Evolutionary conservation across 352 stramenopile genomes (phyloP).

Genomic region (Pythium myriotylum): DNA sequence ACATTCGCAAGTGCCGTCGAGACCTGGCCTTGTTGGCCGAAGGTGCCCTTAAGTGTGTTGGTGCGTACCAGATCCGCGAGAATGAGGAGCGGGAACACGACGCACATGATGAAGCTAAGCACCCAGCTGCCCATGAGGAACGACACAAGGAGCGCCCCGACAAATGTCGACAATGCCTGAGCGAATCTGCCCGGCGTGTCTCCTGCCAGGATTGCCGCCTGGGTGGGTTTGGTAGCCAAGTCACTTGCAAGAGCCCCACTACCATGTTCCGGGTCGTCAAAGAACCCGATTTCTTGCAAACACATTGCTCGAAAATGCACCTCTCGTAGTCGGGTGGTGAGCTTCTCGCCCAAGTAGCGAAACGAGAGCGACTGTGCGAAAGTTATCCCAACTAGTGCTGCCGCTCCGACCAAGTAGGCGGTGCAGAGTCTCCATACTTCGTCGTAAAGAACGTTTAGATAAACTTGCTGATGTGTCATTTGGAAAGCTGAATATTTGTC

Average conservation of each 20-base stretch:
- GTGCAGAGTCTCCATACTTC: constrained; percentile 31
- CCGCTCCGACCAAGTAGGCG: constrained; percentile 38
- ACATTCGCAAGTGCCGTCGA: constrained; percentile 16
- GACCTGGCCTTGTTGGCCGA: not conserved
- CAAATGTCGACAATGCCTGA: constrained; percentile 52
- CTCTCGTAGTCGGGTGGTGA: constrained; percentile 46
- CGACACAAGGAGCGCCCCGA: constrained; percentile 58
- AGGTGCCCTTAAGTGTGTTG: constrained; percentile 23
- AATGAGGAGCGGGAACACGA: constrained; percentile 63
- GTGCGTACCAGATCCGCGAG: constrained; percentile 39
- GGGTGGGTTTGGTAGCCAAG: constrained; percentile 51
- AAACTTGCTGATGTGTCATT: constrained; percentile 18
- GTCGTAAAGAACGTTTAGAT: constrained; percentile 42
- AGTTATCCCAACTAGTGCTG: constrained; percentile 33
- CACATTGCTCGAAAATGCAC: constrained; percentile 47
- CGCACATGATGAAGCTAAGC: constrained; percentile 67
- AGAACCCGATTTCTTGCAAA: constrained; percentile 62
- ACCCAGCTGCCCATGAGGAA: constrained; percentile 70
- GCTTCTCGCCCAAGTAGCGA: constrained; percentile 54
- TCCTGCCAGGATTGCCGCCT: constrained; percentile 50
- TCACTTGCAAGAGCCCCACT: constrained; percentile 57
- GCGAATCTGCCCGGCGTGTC: constrained; percentile 50
- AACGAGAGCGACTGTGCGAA: constrained; percentile 51
- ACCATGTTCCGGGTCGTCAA: constrained; percentile 68
- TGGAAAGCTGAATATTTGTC: constrained; percentile 46